Evolutionary conservation across 2,329 filamentous ascomycete species (phyloP).

Genomic region (Lecanicillium sp.): DNA sequence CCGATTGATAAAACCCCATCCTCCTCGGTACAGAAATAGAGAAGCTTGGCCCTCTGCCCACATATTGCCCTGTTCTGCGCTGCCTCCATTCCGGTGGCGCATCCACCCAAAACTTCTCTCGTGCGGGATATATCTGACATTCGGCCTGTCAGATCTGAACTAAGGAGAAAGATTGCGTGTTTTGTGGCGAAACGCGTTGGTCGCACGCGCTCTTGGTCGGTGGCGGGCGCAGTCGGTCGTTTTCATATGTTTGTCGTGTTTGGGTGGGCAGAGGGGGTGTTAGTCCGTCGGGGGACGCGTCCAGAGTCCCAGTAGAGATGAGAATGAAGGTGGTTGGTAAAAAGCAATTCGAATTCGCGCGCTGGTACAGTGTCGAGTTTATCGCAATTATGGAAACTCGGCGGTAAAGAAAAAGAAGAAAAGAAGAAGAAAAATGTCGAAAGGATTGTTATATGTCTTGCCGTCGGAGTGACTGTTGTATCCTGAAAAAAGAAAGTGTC

Average conservation of each 20-base stretch:
- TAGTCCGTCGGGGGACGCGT: neutral
- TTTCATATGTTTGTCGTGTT: neutral
- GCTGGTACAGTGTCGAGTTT: slow-evolving; percentile 1
- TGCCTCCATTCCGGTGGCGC: neutral
- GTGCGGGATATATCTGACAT: too few relatives aligned
- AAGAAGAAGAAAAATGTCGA: slow-evolving; percentile 11
- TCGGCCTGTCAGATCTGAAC: too few relatives aligned
- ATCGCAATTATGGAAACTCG: neutral
- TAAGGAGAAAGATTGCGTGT: too few relatives aligned
- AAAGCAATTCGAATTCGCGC: neutral
- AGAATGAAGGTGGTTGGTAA: neutral
- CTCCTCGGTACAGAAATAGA: too few relatives aligned
- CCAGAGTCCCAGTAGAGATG: neutral
- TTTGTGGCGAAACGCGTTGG: neutral
- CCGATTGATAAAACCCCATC: neutral
- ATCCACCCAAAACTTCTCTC: neutral
- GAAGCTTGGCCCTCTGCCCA: neutral
- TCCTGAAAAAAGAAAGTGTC: slow-evolving; percentile 15
- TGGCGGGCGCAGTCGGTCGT: neutral
- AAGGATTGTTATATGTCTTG: slow-evolving; percentile 12
- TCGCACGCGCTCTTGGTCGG: too few relatives aligned
- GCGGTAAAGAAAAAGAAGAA: slow-evolving; percentile 7
- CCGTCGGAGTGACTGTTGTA: slow-evolving; percentile 9
- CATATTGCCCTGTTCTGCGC: neutral
- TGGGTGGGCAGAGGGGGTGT: neutral